Conservation (phyloP, 768 basidiomycete species). For the Mycena vitilis region DNA sequence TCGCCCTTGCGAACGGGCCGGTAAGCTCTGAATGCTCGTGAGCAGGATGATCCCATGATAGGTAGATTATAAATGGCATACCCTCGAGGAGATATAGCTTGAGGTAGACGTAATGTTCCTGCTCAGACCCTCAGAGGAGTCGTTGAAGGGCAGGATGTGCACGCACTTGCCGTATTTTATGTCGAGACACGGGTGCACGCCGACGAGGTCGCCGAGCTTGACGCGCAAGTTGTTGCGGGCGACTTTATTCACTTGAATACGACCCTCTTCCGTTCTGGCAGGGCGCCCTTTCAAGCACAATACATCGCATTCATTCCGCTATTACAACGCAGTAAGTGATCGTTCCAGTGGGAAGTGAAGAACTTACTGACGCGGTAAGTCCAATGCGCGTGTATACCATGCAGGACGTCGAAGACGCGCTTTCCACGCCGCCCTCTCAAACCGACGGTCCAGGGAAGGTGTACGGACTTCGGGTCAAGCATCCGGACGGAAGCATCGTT, state of each 20-base stretch:
- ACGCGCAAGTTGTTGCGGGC: constrained; percentile 99
- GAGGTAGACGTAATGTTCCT: constrained; percentile 98
- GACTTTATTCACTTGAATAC: constrained; percentile 99
- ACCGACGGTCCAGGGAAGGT: not conserved
- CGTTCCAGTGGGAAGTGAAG: not conserved
- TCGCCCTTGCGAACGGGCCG: constrained; percentile 97
- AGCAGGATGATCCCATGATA: constrained; percentile 22
- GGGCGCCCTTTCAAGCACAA: no score
- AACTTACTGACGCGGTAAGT: not conserved
- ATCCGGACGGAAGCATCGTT: no score
- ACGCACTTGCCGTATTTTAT: constrained; percentile 99
- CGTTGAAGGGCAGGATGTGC: constrained; percentile 97
- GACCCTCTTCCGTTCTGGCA: constrained; percentile 79
- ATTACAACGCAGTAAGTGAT: not conserved
- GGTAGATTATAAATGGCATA: constrained; percentile 41
- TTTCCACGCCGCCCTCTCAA: not conserved
- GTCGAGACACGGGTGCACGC: constrained; percentile 95
- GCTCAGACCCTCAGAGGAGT: constrained; percentile 96
- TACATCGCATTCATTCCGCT: not conserved
- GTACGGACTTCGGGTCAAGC: no score
- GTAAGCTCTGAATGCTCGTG: constrained; percentile 65
- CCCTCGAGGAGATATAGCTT: constrained; percentile 99
- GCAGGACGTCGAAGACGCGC: no score
- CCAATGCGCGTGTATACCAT: no score
- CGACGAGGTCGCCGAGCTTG: constrained; percentile 96